Percentiles rank a stretch among this genome's conserved stretches.
These are phyloP conservation scores for Nitzschia sp. DNA, from an alignment of 108 stramenopile species.

Conservation along the genomic window DNA sequence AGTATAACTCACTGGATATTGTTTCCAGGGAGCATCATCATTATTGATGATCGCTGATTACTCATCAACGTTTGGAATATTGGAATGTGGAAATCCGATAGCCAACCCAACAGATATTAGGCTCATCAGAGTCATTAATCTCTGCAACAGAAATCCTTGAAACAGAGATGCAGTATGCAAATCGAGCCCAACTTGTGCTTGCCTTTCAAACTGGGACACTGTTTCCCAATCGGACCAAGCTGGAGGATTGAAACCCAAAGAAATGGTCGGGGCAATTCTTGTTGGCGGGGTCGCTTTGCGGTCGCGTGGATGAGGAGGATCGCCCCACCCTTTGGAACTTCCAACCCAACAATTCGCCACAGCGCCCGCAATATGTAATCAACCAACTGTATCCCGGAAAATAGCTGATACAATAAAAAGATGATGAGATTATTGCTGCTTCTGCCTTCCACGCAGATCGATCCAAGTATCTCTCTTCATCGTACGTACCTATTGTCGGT, in stretches of 20 bases:
- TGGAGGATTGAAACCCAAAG: constrained; percentile 35
- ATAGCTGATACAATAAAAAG: constrained; percentile 14
- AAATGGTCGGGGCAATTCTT: constrained; percentile 27
- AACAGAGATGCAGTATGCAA: too few relatives aligned
- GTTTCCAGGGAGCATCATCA: too few relatives aligned
- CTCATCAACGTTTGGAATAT: too few relatives aligned
- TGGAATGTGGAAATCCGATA: too few relatives aligned
- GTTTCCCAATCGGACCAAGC: neutral
- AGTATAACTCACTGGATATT: too few relatives aligned
- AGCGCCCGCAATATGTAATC: constrained; percentile 58
- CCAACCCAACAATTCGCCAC: constrained; percentile 77
- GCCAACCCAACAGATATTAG: too few relatives aligned
- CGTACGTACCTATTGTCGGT: constrained; percentile 53
- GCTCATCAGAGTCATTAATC: too few relatives aligned
- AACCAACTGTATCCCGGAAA: constrained; percentile 83
- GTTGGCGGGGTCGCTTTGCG: neutral
- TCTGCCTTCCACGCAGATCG: neutral
- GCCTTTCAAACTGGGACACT: too few relatives aligned
- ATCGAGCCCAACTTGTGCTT: too few relatives aligned
- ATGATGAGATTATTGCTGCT: neutral
- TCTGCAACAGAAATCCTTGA: too few relatives aligned
- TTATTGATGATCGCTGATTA: too few relatives aligned
- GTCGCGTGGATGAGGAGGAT: neutral
- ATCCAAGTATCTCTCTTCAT: too few relatives aligned
- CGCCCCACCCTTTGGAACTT: constrained; percentile 53